These are phyloP conservation scores for Pilaira anomala DNA, from an alignment of 192 early-diverging fungal genomes.

Conservation along the genomic window DNA sequence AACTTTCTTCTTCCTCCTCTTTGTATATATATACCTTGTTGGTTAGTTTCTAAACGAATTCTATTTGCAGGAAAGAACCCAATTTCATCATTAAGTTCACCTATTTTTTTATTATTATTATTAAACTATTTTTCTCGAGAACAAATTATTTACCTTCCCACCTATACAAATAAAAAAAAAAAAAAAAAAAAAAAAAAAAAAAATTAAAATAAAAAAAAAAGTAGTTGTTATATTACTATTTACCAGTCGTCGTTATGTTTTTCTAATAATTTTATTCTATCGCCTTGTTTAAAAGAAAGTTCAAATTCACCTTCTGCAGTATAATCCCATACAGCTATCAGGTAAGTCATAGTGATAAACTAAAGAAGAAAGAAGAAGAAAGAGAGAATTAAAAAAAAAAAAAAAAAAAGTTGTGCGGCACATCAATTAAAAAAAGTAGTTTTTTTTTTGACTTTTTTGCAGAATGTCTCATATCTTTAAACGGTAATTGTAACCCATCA, in stretches of 20 bases:
- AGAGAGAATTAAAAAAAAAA: neutral
- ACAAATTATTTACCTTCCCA: slow-evolving; percentile 33
- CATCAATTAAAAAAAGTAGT: neutral
- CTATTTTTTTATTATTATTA: slow-evolving; percentile 19
- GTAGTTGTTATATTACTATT: too few relatives aligned
- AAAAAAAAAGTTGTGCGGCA: neutral
- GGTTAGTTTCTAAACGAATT: slow-evolving; percentile 22
- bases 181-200: neutral
- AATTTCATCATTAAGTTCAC: slow-evolving; percentile 33
- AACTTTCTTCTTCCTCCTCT: too few relatives aligned
- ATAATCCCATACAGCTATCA: slow-evolving; percentile 39
- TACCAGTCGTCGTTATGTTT: slow-evolving; percentile 42
- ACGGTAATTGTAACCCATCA: too few relatives aligned
- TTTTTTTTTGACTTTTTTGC: neutral
- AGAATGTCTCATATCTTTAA: too few relatives aligned
- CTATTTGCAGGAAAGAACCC: slow-evolving; percentile 41
- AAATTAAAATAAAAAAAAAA: neutral
- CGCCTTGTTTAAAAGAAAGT: slow-evolving; percentile 36
- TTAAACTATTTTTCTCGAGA: too few relatives aligned
- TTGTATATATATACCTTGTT: too few relatives aligned
- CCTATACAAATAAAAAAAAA: slow-evolving; percentile 1
- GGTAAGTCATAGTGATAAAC: slow-evolving; percentile 23
- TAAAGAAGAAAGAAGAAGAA: neutral
- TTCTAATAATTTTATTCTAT: slow-evolving; percentile 35
- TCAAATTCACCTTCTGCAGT: slow-evolving; percentile 35